phyloP scores from a whole-genome alignment of 495 filamentous ascomycete genomes.

The Echria macrotheca region DNA sequence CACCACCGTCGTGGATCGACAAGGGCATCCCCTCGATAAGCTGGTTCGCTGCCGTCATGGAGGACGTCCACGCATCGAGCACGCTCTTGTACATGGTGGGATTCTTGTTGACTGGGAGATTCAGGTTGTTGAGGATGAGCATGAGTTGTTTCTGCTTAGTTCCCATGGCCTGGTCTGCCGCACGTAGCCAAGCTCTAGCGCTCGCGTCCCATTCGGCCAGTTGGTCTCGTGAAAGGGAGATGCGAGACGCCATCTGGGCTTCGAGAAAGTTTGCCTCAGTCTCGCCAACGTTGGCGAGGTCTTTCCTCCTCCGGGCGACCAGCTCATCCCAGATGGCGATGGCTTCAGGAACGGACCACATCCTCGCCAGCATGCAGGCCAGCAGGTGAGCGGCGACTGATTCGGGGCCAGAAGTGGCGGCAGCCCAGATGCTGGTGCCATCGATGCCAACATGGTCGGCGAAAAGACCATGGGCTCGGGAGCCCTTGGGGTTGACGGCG shows the following conservation, averaged over 20 bases:
- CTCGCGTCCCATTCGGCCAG: slow-evolving; percentile 35
- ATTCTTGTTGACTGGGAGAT: slow-evolving; percentile 19
- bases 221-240: slow-evolving; percentile 17
- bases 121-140: slow-evolving; percentile 34
- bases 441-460: background rate
- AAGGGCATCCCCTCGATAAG: slow-evolving; percentile 24
- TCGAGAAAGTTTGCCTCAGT: background rate
- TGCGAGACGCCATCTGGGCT: background rate
- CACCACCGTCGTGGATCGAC: slow-evolving; percentile 15
- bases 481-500: background rate
- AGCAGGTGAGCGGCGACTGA: slow-evolving; percentile 29
- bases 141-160: slow-evolving; percentile 28
- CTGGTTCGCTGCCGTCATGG: slow-evolving; percentile 20
- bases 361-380: slow-evolving; percentile 32
- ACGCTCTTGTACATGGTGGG: slow-evolving; percentile 24
- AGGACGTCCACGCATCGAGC: slow-evolving; percentile 24
- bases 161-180: slow-evolving; percentile 20
- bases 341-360: slow-evolving; percentile 23
- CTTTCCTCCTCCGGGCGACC: slow-evolving; percentile 17
- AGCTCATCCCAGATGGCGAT: slow-evolving; percentile 34
- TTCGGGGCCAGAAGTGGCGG: slow-evolving; percentile 22
- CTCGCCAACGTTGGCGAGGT: slow-evolving; percentile 1
- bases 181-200: slow-evolving; percentile 30
- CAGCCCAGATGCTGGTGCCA: background rate
- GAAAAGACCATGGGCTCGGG: background rate